Base-by-base conservation (phyloP, 1,284 basidiomycete genomes). In the Trichosporon sp. region DNA sequence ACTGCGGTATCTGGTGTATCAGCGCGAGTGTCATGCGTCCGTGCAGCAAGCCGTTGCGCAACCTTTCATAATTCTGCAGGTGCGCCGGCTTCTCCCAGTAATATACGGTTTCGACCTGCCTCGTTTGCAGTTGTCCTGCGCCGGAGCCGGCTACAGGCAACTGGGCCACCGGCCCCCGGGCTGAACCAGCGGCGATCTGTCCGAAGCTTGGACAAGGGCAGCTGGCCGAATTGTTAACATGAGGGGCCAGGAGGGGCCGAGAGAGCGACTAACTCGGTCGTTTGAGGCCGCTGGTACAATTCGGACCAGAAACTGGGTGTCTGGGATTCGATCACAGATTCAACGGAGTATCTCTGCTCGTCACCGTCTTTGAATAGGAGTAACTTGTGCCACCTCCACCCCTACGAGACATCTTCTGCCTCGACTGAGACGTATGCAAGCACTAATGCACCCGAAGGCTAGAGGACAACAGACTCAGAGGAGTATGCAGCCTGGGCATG, bases 271-370 rank as follows among this genome's bases (percentile, higher is more conserved):
- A 54, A 54, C 51, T 54, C 51, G 51, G 51, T 21, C 10, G 51
- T 19, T 16, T 12, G 38, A 40, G 38, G 14, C 19, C 2, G 43
- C 43, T 46, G 14, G 43, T 46, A 14, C 43, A 16, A 46, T 54
- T 54, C 16, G 51, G 51, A 54, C 51, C 51, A 54, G 19, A 21
- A 7, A 10, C 2, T 54, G n/a, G 51, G 51, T 26, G 51, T 54
- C 51, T 10, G 6, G n/a, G 51, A 16, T 19, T 54, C 51, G 51
- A 54, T 54, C 19, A 10, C 51, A 54, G 51, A 54, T 54, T 54
- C 51, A 54, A 12, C 51, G 51, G 51, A 54, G 51, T 54, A 54
- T 54, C 51, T 54, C 21, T 26, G 51, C 19, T 54, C 51, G 51
- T 54, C 51, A 54, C 26, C 8, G 19, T 16, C 2, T 8, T 12